These are phyloP conservation scores for Paralagenidium karlingii DNA, from an alignment of 352 stramenopile genomes.

Conservation along the genomic window DNA sequence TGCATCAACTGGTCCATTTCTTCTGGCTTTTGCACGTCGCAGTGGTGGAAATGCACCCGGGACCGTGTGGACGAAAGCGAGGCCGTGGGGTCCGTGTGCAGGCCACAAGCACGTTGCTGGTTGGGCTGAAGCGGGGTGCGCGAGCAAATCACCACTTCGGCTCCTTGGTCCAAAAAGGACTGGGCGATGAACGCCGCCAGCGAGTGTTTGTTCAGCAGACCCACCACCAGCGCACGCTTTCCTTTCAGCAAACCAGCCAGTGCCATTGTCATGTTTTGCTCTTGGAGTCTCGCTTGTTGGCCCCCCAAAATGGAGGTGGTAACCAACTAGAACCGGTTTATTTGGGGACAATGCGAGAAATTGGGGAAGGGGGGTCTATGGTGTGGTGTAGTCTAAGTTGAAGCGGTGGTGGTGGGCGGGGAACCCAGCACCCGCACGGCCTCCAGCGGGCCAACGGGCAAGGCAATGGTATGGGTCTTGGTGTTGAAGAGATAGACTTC, in stretches of 20 bases:
- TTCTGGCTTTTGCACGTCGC: constrained; percentile 57
- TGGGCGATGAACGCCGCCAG: constrained; percentile 64
- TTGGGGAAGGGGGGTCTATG: too few species aligned
- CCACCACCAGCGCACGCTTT: constrained; percentile 75
- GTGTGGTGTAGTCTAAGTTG: too few species aligned
- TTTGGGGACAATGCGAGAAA: too few species aligned
- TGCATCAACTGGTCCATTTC: constrained; percentile 40
- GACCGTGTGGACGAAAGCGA: too few species aligned
- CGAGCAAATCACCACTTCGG: constrained; percentile 70
- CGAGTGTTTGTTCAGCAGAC: constrained; percentile 85
- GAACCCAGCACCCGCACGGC: constrained; percentile 10
- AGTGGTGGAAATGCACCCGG: constrained; percentile 41
- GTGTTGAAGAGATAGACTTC: constrained; percentile 8
- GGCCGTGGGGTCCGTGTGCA: constrained; percentile 12
- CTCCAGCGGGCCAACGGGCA: constrained; percentile 13
- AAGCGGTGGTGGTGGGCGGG: too few species aligned
- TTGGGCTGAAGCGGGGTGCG: constrained; percentile 23
- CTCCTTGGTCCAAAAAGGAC: constrained; percentile 43
- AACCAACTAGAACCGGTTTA: not conserved
- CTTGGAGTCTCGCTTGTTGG: not conserved
- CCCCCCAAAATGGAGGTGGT: not conserved
- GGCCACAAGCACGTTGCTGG: constrained; percentile 36
- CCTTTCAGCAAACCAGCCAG: constrained; percentile 27
- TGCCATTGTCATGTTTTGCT: constrained; percentile 5
- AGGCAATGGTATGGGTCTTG: constrained; percentile 4